Percentiles rank a stretch among this genome's conserved stretches.
These are phyloP conservation scores for Botrytis sinoallii DNA, from an alignment of 2,329 filamentous ascomycete species.

Conservation along the genomic window DNA sequence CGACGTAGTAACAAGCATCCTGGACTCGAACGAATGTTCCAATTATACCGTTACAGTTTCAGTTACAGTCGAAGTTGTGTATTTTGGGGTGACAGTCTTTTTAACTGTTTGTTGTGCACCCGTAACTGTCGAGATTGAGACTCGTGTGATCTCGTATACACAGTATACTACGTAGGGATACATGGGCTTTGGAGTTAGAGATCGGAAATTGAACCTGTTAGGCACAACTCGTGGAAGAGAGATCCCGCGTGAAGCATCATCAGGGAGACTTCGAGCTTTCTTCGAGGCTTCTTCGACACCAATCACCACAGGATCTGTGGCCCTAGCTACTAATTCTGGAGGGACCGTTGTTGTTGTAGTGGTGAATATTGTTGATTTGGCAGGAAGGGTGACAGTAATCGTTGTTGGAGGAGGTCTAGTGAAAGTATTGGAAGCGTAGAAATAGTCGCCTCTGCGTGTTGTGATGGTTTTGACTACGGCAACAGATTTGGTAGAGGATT, in stretches of 20 bases:
- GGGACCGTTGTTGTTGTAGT: fast-evolving
- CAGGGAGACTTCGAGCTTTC: background rate
- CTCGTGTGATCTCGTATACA: background rate
- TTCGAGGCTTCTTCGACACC: background rate
- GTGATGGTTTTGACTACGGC: background rate
- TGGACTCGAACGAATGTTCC: background rate
- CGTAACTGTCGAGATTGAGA: background rate
- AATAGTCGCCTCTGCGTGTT: background rate
- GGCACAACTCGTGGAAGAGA: background rate
- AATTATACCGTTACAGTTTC: background rate
- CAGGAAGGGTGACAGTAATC: background rate
- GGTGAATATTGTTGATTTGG: background rate
- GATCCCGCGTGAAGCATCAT: background rate
- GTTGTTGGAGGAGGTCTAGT: background rate
- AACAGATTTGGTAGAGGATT: background rate
- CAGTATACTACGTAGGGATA: background rate
- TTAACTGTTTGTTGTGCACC: background rate
- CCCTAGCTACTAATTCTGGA: background rate
- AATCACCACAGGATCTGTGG: background rate
- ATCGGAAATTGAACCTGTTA: background rate
- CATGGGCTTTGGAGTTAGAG: background rate
- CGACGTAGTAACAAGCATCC: background rate
- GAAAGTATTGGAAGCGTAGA: background rate
- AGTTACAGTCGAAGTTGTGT: background rate
- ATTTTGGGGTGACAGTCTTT: background rate